Percentiles rank a stretch among this genome's conserved stretches.
These are phyloP conservation scores for Phyllosticta citriasiana DNA, from an alignment of 2,329 filamentous ascomycete species.

Conservation along the genomic window DNA sequence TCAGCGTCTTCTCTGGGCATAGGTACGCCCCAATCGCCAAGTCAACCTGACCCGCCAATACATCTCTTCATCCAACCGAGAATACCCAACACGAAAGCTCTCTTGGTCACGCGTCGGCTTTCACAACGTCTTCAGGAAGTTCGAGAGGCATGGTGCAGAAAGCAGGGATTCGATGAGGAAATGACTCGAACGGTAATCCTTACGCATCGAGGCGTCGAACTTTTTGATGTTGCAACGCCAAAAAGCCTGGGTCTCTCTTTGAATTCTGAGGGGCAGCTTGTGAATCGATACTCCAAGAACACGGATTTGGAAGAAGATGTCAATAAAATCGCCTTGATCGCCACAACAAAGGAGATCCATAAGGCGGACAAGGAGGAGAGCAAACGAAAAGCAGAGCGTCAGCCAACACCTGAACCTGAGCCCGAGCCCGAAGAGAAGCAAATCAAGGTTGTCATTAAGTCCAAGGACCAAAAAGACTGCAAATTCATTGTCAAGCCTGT, in stretches of 20 bases:
- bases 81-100: conserved; percentile 48
- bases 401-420: conserved; percentile 13
- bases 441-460: conserved; percentile 42
- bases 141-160: conserved; percentile 57
- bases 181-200: conserved; percentile 54
- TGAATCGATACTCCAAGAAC: conserved; percentile 19
- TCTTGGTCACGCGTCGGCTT: conserved; percentile 57
- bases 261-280: conserved; percentile 29
- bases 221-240: conserved; percentile 70
- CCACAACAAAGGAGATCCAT: conserved; percentile 60
- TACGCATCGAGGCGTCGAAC: conserved; percentile 62
- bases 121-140: conserved; percentile 59
- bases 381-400: conserved; percentile 27
- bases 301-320: conserved; percentile 43
- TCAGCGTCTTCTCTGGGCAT: not conserved
- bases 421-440: conserved; percentile 13
- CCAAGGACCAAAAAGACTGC: conserved; percentile 41
- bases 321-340: conserved; percentile 61
- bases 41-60: conserved; percentile 40
- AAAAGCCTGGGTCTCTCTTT: conserved; percentile 51
- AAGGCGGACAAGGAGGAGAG: conserved; percentile 38
- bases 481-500: conserved; percentile 40
- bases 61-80: conserved; percentile 59
- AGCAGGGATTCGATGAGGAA: conserved; percentile 45
- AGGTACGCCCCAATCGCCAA: conserved; percentile 9